Percentiles rank a stretch among this genome's conserved stretches.
phyloP scores from a whole-genome alignment of 1,284 basidiomycete species.

The Papiliotrema terrestris region DNA sequence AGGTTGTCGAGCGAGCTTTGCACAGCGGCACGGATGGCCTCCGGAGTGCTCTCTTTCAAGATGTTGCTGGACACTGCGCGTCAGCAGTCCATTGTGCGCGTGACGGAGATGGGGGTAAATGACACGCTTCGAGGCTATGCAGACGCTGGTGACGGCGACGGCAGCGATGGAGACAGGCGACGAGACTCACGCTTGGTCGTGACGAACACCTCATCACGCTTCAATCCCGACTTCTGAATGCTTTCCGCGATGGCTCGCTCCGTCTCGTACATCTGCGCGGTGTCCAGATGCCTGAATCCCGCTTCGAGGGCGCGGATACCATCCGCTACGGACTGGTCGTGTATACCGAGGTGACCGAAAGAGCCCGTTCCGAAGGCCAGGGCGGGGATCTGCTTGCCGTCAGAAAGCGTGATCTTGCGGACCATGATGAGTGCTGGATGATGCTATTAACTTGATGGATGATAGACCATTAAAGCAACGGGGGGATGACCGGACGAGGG shows the following conservation, averaged over 20 bases:
- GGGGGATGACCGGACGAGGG: no score
- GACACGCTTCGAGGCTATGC: no score
- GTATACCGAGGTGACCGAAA: conserved; percentile 8
- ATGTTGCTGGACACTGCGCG: no score
- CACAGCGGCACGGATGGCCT: conserved; percentile 20
- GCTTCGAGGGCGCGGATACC: conserved; percentile 31
- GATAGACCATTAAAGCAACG: no score
- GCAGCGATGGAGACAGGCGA: no score
- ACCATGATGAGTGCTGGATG: conserved; percentile 6
- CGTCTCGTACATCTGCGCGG: conserved; percentile 37
- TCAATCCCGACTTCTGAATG: conserved; percentile 48
- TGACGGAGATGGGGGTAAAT: no score
- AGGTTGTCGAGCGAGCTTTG: conserved; percentile 19
- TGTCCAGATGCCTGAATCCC: conserved; percentile 44
- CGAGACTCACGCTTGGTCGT: conserved; percentile 53
- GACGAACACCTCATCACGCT: conserved; percentile 51
- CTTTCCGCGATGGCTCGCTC: conserved; percentile 49
- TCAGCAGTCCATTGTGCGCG: no score
- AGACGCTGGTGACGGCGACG: no score
- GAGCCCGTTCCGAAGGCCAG: conserved; percentile 22
- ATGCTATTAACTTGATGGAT: neutral
- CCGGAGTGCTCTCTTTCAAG: conserved; percentile 4
- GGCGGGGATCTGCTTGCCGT: conserved; percentile 24
- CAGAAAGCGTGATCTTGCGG: conserved; percentile 18
- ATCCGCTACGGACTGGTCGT: conserved; percentile 12